Evolutionary conservation across 148 eudicot genomes (phyloP), one percentile per base, ranked within the genome.

Genomic region (Rhododendron molle): DNA sequence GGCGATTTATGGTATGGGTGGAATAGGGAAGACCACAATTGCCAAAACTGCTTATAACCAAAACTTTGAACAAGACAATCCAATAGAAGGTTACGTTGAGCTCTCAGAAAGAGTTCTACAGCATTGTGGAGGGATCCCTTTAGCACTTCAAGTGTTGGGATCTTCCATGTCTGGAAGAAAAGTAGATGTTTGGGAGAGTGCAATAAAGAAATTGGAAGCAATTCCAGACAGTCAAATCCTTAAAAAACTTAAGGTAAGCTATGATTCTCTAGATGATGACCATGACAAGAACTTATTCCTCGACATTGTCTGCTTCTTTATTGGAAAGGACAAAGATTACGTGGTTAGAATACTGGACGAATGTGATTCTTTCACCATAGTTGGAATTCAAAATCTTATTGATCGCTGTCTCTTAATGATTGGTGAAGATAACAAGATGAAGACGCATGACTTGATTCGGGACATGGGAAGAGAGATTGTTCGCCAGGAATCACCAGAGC

Each of bases 131-230:
- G 86, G 84, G 58, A 34, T 40, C 38, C 89, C 87, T 18, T 74
- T 81, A 81, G 86, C 89, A 7, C 85, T 87, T 76, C 69, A 85
- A 58, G 85, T 85, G 20, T 73, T 87, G 49, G 87, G 87, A 21
- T 58, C 85, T 32, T 87, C 85, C 34, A 20, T 87, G 36, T 56
- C 12, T 49, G 85, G 78, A 20, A 81, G 50, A 81, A 81, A 32
- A 20, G 26, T 81, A 50, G 78, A 84, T 44, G 43, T 72, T 1
- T 87, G 87, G 89, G 47, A 44, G 76, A 81, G 80, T 73, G 62
- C 87, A 54, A 28, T 87, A 46, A 80, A 85, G 73, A 87, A 73
- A 36, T 14, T 81, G 32, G 69, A 81, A 76, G 73, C 40, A 21
- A 73, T 81, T 13, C 81, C 85, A 10, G 60, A 87, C 5, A 16